Evolutionary conservation across 2,329 filamentous ascomycete genomes (phyloP).

Genomic region (Colletotrichum limetticola): DNA sequence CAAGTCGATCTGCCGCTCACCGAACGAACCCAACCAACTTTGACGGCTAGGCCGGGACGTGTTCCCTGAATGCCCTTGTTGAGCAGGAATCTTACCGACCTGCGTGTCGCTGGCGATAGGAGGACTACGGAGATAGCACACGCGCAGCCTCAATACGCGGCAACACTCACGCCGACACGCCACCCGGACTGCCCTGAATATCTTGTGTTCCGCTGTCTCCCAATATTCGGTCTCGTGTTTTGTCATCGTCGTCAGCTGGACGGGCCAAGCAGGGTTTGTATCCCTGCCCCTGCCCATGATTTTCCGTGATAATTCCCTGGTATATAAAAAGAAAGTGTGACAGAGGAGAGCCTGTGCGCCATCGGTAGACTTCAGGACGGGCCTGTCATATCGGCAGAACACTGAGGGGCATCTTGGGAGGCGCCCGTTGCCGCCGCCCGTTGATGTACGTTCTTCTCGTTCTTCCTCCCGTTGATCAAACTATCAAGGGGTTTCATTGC

Average conservation of each 20-base stretch:
- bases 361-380: constrained; percentile 14
- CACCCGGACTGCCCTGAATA: background rate
- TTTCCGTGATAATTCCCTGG: constrained; percentile 16
- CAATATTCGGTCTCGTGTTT: constrained; percentile 3
- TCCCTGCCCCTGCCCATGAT: constrained; percentile 29
- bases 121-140: background rate
- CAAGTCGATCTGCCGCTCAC: constrained; percentile 30
- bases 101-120: background rate
- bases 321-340: constrained; percentile 27
- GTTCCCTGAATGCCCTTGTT: background rate
- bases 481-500: constrained; percentile 18
- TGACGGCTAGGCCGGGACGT: constrained; percentile 3
- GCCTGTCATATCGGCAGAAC: constrained; percentile 22
- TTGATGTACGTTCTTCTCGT: background rate
- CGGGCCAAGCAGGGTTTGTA: constrained; percentile 22
- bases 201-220: background rate
- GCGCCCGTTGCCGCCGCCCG: constrained; percentile 1
- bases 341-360: constrained; percentile 33
- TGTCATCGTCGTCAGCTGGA: constrained; percentile 14
- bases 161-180: background rate
- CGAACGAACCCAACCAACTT: constrained; percentile 14
- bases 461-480: constrained; percentile 25
- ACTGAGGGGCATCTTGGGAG: background rate
- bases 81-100: background rate
- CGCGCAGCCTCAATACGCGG: background rate